phyloP scores from a whole-genome alignment of 306 rosid species.

The Malus fusca region DNA sequence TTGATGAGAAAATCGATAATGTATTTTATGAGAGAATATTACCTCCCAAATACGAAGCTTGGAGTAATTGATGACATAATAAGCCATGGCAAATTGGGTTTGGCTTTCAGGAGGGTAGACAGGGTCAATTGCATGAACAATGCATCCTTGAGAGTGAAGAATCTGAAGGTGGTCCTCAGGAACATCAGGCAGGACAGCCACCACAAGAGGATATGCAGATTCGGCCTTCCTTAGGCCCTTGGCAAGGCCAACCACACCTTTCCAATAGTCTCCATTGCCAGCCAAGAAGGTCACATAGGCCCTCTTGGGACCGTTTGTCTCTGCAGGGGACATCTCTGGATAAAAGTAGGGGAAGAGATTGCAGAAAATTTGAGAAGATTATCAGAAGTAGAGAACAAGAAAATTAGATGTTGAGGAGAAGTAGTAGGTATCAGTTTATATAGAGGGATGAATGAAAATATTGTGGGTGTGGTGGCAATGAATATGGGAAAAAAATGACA shows the following conservation, averaged over 20 bases:
- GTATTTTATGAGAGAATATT: background rate
- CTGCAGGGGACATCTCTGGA: background rate
- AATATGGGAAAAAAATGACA: background rate
- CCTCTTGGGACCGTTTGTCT: slow-evolving; percentile 11
- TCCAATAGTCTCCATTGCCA: slow-evolving; percentile 44
- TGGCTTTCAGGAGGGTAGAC: slow-evolving; percentile 33
- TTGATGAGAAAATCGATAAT: background rate
- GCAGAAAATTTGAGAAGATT: background rate
- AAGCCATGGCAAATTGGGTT: slow-evolving; percentile 43
- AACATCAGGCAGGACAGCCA: slow-evolving; percentile 43
- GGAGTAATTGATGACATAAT: slow-evolving; percentile 55
- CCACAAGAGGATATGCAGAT: slow-evolving; percentile 37
- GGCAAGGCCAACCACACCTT: slow-evolving; percentile 52
- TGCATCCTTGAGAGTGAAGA: slow-evolving; percentile 38
- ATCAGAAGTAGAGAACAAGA: background rate
- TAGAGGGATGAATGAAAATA: background rate
- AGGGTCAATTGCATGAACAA: slow-evolving; percentile 38
- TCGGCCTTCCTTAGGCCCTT: slow-evolving; percentile 42
- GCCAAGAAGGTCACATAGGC: slow-evolving; percentile 51
- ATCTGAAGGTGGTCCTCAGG: slow-evolving; percentile 43
- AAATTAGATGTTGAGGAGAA: background rate
- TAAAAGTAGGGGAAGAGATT: background rate
- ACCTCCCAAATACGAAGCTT: slow-evolving; percentile 64
- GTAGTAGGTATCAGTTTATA: background rate
- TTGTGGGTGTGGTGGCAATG: background rate